Conservation (phyloP, 1,284 basidiomycete species). For the Cutaneotrichosporon daszewskae region DNA sequence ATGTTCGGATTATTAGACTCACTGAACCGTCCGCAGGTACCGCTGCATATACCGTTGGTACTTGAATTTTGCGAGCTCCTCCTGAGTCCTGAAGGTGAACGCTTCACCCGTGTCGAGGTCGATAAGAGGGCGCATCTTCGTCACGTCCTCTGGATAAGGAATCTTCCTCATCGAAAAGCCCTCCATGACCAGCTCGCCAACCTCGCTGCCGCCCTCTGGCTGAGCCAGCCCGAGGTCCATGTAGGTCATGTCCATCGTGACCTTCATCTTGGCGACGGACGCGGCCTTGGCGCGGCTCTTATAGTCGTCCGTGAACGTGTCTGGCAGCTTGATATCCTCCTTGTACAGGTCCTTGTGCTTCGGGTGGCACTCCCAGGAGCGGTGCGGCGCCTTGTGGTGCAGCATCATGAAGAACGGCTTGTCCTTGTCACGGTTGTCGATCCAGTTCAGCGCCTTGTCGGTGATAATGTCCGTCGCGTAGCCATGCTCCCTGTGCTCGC, state of each 20-base stretch:
- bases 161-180: slow-evolving; percentile 7
- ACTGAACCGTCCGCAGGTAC: slow-evolving; percentile 23
- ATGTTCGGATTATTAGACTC: background rate
- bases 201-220: slow-evolving; percentile 19
- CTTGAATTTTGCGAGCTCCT: slow-evolving; percentile 19
- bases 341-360: slow-evolving; percentile 23
- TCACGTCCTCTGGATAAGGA: slow-evolving; percentile 19
- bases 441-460: slow-evolving; percentile 25
- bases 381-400: slow-evolving; percentile 26
- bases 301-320: slow-evolving; percentile 25
- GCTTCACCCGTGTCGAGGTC: slow-evolving; percentile 14
- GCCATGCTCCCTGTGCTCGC: slow-evolving; percentile 14
- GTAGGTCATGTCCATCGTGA: slow-evolving; percentile 23
- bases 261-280: slow-evolving; percentile 24
- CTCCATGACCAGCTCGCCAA: slow-evolving; percentile 5
- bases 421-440: slow-evolving; percentile 13
- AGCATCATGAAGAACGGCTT: slow-evolving; percentile 26
- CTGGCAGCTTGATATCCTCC: slow-evolving; percentile 20
- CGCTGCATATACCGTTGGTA: slow-evolving; percentile 27
- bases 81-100: slow-evolving; percentile 20
- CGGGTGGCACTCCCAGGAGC: slow-evolving; percentile 25
- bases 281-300: slow-evolving; percentile 24
- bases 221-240: slow-evolving; percentile 20
- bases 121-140: slow-evolving; percentile 15
- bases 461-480: slow-evolving; percentile 31